phyloP scores from a whole-genome alignment of 2,329 filamentous ascomycete genomes.

The Periglandula ipomoeae region DNA sequence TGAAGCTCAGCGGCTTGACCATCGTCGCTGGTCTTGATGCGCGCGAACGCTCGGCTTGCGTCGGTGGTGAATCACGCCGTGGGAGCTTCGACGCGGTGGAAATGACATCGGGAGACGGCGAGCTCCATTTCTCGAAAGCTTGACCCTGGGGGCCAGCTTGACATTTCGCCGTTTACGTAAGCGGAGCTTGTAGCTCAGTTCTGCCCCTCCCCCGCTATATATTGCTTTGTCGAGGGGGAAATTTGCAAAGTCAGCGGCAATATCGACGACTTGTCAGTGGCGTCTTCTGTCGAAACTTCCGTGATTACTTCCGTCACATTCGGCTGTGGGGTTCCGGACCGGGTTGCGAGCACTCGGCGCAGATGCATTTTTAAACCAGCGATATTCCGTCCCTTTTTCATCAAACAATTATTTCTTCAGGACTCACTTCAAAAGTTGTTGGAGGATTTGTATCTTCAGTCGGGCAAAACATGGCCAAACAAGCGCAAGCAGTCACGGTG shows the following conservation, averaged over 20 bases:
- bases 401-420: not conserved
- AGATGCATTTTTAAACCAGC: not conserved
- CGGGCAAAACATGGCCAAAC: slow-evolving; percentile 29
- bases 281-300: no score
- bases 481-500: slow-evolving; percentile 49
- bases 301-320: not conserved
- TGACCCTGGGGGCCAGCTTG: not conserved
- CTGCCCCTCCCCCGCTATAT: slow-evolving; percentile 5
- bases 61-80: not conserved
- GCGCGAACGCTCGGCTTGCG: not conserved
- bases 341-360: not conserved
- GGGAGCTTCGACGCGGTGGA: not conserved
- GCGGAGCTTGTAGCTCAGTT: not conserved
- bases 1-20: slow-evolving; percentile 89
- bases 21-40: slow-evolving; percentile 32
- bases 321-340: not conserved
- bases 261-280: no score
- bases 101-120: slow-evolving; percentile 20
- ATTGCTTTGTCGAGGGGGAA: not conserved
- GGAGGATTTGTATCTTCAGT: no score
- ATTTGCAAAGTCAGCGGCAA: no score
- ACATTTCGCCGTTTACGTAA: slow-evolving; percentile 17
- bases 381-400: not conserved
- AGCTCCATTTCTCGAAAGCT: slow-evolving; percentile 16
- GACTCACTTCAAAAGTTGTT: no score